A percentile compares a stretch with the other conserved stretches of the same genome.
phyloP scores from a whole-genome alignment of 768 basidiomycete genomes.

The Boletus vinaceobasis region DNA sequence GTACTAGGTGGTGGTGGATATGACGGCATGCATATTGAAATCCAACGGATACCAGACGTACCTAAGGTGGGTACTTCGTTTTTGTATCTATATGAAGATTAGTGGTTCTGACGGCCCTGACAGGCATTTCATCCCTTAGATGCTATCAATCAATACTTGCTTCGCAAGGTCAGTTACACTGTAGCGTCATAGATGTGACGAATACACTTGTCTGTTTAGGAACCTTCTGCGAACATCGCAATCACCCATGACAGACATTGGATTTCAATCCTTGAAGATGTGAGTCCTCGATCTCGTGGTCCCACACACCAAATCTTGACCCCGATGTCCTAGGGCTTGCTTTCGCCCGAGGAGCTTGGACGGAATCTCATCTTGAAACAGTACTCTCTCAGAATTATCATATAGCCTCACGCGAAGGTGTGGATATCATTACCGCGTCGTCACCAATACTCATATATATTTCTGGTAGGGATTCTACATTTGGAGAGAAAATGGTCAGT shows the following conservation, averaged over 20 bases:
- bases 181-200: too few relatives aligned
- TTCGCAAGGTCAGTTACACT: background rate
- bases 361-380: background rate
- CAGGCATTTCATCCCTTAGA: slow-evolving; percentile 5
- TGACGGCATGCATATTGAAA: background rate
- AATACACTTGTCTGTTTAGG: background rate
- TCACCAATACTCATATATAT: background rate
- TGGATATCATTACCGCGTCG: background rate
- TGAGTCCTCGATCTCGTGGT: background rate
- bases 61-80: background rate
- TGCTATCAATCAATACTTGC: slow-evolving; percentile 1
- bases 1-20: background rate
- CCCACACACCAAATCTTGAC: background rate
- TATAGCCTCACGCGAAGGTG: background rate
- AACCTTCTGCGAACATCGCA: slow-evolving; percentile 3
- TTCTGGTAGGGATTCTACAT: background rate
- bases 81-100: too few relatives aligned
- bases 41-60: background rate
- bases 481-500: background rate
- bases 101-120: background rate
- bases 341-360: background rate
- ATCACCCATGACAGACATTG: slow-evolving; percentile 6
- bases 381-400: background rate
- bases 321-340: background rate
- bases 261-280: slow-evolving; percentile 7